phyloP scores from a whole-genome alignment of 371 early-diverging fungal species.

The Batrachochytrium dendrobatidis region DNA sequence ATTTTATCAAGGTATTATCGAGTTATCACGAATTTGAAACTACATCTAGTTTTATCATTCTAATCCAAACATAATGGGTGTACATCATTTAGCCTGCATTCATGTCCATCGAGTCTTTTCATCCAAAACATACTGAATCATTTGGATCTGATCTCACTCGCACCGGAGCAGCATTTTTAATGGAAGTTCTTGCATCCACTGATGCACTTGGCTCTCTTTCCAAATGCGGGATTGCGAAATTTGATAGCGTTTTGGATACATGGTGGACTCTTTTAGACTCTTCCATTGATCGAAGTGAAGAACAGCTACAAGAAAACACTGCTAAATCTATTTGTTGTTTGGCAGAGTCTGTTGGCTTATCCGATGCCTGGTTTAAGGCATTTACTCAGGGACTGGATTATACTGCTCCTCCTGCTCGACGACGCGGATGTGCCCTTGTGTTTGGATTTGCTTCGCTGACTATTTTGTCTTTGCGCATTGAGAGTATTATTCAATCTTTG shows the following conservation, averaged over 20 bases:
- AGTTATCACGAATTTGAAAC: no score
- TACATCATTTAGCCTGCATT: background rate
- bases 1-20: background rate
- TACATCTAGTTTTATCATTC: background rate
- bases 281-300: conserved; percentile 63
- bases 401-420: no score
- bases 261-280: conserved; percentile 50
- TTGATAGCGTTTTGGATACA: background rate
- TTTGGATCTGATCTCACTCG: conserved; percentile 1
- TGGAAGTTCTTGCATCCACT: background rate
- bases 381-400: background rate
- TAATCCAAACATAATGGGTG: background rate
- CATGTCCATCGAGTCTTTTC: background rate
- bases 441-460: conserved; percentile 51
- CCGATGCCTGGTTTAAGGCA: background rate
- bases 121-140: background rate
- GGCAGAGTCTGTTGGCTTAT: background rate
- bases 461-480: conserved; percentile 11
- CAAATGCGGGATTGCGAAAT: background rate
- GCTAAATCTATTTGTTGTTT: conserved; percentile 34
- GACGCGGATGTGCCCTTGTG: conserved; percentile 62
- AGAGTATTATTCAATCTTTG: background rate
- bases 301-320: conserved; percentile 57
- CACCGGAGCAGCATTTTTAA: background rate
- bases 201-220: background rate